These are phyloP conservation scores for Neurospora sp. DNA, from an alignment of 495 filamentous ascomycete species.

Conservation along the genomic window DNA sequence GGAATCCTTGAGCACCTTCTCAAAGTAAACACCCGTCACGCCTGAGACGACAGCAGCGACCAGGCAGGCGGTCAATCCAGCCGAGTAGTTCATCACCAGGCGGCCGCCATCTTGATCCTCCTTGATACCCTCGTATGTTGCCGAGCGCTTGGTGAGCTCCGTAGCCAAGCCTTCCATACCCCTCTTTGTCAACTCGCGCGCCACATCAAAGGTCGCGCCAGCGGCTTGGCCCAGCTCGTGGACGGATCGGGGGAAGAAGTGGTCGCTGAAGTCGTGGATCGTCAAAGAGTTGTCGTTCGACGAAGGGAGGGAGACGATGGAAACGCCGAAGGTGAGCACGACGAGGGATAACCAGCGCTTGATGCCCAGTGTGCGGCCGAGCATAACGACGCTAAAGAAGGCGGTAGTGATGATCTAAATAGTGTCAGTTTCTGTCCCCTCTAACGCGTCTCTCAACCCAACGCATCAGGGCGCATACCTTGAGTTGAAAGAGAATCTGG, in stretches of 20 bases:
- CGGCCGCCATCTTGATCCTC: constrained; percentile 62
- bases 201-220: constrained; percentile 33
- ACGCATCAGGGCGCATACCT: constrained; percentile 26
- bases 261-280: constrained; percentile 45
- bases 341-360: constrained; percentile 73
- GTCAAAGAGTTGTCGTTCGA: constrained; percentile 35
- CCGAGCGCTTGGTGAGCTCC: constrained; percentile 65
- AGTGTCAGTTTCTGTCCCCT: not conserved
- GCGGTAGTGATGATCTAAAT: constrained; percentile 69
- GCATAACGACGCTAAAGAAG: constrained; percentile 70
- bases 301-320: constrained; percentile 73
- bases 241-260: constrained; percentile 66
- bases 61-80: constrained; percentile 71
- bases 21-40: constrained; percentile 82
- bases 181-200: constrained; percentile 37
- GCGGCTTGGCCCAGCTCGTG: constrained; percentile 45
- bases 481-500: constrained; percentile 86
- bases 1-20: constrained; percentile 86
- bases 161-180: constrained; percentile 30
- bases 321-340: constrained; percentile 73
- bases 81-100: constrained; percentile 52
- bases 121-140: constrained; percentile 86
- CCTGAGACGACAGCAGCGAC: constrained; percentile 70
- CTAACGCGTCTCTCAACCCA: not conserved
- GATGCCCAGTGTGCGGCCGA: constrained; percentile 55